Base-by-base conservation (phyloP, 495 filamentous ascomycete genomes). In the Penicillium ochrochloron region DNA sequence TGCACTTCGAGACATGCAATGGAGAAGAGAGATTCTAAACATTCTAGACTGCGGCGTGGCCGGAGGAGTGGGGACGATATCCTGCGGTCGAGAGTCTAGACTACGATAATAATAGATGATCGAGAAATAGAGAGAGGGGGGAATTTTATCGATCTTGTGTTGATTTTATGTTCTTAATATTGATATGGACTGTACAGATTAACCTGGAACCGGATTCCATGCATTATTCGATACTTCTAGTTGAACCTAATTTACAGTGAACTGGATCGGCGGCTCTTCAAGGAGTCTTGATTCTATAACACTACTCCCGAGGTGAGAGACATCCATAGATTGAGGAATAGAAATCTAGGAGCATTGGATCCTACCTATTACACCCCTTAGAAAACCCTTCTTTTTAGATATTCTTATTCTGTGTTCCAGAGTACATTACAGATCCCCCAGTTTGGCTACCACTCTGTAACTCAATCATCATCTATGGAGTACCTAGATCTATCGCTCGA, bases 21-120 rank as follows among this genome's bases (percentile, higher is more conserved):
- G 44, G 19, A 48, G 21, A 21, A 21, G 14, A 19, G 10, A 19
- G 0, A 48, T 25, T 48, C 44, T 48, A 48, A 48, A 48, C 44
- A 48, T 48, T 48, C 44, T 48, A 48, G 44, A 48, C 44, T 48
- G 44, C 44, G 21, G 44, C 44, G n/a, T 48, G 44, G 19, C 21
- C 44, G 19, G 44, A 48, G 9, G 44, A 48, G 44, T 48, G 44
- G 44, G 44, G 44, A 48, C 19, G 42, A 19, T 44, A 21, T n/a
- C 8, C 42, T 48, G 44, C 19, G 44, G 44, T 48, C 44, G 23
- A 48, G 44, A 48, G 44, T 48, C 44, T 48, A 48, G 44, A 48
- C 44, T 48, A 19, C 10, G 44, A 25, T 48, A 48, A 48, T 48
- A 4, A 48, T 48, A 48, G 44, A 48, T 12, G 44, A 17, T 41